Percentiles rank a stretch among this genome's conserved stretches.
Conservation (phyloP, 129 eudicot genomes). For the Lonicera japonica region DNA sequence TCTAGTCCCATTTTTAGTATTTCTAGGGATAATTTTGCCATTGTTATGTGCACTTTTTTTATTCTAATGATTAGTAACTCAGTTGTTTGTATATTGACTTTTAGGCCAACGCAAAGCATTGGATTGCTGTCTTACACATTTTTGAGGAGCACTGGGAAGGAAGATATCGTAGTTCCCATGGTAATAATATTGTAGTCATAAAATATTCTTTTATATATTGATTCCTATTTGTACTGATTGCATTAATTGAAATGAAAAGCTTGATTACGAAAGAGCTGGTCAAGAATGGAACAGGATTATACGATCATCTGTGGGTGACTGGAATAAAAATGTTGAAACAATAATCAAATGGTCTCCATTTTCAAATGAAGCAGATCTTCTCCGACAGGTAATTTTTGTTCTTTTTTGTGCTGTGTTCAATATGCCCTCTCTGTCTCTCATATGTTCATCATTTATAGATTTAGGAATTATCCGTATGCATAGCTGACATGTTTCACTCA, state of each 20-base stretch:
- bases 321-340: slow-evolving; percentile 66
- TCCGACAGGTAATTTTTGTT: slow-evolving; percentile 44
- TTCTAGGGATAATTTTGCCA: neutral
- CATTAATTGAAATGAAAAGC: slow-evolving; percentile 30
- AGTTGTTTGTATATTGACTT: slow-evolving; percentile 7
- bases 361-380: slow-evolving; percentile 75
- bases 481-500: neutral
- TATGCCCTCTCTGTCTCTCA: neutral
- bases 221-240: neutral
- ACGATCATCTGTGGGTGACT: slow-evolving; percentile 56
- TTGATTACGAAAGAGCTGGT: slow-evolving; percentile 60
- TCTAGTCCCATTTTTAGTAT: neutral
- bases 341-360: slow-evolving; percentile 85
- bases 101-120: slow-evolving; percentile 77
- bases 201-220: neutral
- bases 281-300: slow-evolving; percentile 51
- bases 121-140: slow-evolving; percentile 91
- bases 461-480: too few relatives aligned
- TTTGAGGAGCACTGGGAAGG: slow-evolving; percentile 73
- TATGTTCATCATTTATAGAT: neutral
- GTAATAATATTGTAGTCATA: slow-evolving; percentile 58
- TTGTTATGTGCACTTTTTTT: neutral
- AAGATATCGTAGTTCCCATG: slow-evolving; percentile 97
- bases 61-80: neutral
- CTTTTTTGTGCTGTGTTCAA: neutral